phyloP scores from a whole-genome alignment of 2,329 filamentous ascomycete genomes.

The Dactylella cylindrospora region DNA sequence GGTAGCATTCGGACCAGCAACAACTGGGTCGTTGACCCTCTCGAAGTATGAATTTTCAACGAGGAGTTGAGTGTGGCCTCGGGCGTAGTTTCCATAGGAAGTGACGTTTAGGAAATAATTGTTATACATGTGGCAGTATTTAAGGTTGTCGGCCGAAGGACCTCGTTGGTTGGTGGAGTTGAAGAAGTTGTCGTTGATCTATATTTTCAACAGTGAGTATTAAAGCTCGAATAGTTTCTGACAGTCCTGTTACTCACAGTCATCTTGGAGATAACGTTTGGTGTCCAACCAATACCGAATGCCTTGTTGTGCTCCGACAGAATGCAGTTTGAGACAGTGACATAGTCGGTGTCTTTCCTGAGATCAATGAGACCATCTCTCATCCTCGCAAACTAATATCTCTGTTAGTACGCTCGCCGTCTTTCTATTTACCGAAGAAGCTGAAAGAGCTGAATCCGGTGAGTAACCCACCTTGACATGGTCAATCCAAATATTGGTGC shows the following conservation, averaged over 20 bases:
- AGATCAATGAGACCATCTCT: constrained; percentile 47
- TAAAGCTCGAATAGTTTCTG: not conserved
- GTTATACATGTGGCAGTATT: constrained; percentile 46
- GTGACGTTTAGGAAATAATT: constrained; percentile 46
- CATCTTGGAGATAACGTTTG: constrained; percentile 46
- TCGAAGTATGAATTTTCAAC: constrained; percentile 47
- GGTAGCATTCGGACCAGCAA: constrained; percentile 43
- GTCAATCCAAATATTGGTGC: constrained; percentile 47
- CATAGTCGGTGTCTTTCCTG: constrained; percentile 46
- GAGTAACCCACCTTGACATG: constrained; percentile 35
- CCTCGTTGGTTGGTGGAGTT: constrained; percentile 47
- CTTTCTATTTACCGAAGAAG: no score
- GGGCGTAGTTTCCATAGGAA: constrained; percentile 48
- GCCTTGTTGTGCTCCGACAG: constrained; percentile 48
- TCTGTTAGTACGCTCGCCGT: not conserved
- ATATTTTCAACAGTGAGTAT: not conserved
- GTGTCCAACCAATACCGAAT: constrained; percentile 48
- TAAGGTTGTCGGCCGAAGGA: constrained; percentile 47
- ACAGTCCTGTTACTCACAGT: constrained; percentile 20
- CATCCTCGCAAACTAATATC: constrained; percentile 36
- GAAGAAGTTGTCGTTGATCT: constrained; percentile 48
- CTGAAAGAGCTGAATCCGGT: no score
- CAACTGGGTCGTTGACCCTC: constrained; percentile 46
- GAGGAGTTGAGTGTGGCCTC: constrained; percentile 45
- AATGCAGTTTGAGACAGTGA: constrained; percentile 47